These are phyloP conservation scores for Mortierella claussenii DNA, from an alignment of 192 early-diverging fungal genomes.

Conservation along the genomic window DNA sequence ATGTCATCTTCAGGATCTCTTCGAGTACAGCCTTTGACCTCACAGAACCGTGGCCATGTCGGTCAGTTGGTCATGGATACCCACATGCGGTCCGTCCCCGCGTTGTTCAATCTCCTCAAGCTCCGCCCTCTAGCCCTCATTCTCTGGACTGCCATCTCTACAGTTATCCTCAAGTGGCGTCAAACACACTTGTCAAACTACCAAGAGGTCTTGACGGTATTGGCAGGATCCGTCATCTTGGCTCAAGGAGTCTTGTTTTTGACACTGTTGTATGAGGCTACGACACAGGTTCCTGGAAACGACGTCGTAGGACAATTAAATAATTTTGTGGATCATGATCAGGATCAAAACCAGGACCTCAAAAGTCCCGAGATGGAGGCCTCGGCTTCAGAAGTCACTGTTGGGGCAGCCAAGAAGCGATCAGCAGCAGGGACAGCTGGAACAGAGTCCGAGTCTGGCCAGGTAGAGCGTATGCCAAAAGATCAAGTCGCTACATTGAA, in stretches of 20 bases:
- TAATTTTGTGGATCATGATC: slow-evolving; percentile 28
- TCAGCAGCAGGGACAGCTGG: not conserved
- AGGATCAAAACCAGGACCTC: not conserved
- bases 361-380: not conserved
- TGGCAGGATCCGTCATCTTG: slow-evolving; percentile 11
- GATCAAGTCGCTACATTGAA: not conserved
- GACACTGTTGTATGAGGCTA: slow-evolving; percentile 29
- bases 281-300: slow-evolving; percentile 12
- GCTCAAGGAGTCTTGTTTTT: slow-evolving; percentile 34
- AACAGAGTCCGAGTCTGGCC: too few species aligned
- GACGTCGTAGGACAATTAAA: slow-evolving; percentile 22
- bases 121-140: slow-evolving; percentile 38
- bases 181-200: slow-evolving; percentile 8
- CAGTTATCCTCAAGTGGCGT: slow-evolving; percentile 21
- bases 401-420: slow-evolving; percentile 4
- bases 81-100: slow-evolving; percentile 30
- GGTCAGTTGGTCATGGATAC: slow-evolving; percentile 20
- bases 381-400: not conserved
- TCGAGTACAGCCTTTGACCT: slow-evolving; percentile 17
- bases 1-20: slow-evolving; percentile 14
- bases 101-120: slow-evolving; percentile 20
- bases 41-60: slow-evolving; percentile 28
- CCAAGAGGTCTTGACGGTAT: slow-evolving; percentile 13
- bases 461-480: too few species aligned
- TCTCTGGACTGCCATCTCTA: slow-evolving; percentile 43